Conservation (phyloP, 2,329 filamentous ascomycete genomes). For the Diaporthe nobilis region DNA sequence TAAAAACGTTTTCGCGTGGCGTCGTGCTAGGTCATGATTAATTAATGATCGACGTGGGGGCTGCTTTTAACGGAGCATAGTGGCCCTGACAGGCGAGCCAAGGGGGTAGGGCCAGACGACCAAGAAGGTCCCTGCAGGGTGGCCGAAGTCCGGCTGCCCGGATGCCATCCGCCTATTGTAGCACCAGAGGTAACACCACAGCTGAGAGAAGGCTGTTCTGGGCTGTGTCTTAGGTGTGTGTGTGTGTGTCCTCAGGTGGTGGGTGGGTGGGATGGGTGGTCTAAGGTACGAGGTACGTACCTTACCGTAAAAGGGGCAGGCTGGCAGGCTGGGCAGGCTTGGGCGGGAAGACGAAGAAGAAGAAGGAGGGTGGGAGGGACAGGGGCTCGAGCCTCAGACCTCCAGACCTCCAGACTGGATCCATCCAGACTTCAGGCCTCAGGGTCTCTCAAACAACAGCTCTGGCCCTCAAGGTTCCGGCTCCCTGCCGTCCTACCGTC, state of each 20-base stretch:
- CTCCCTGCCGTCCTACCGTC: neutral
- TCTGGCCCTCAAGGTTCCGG: neutral
- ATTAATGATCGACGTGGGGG: slow-evolving; percentile 34
- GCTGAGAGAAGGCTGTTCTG: neutral
- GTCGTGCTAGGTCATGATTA: slow-evolving; percentile 32
- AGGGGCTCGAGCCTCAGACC: slow-evolving; percentile 10
- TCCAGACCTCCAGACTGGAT: neutral
- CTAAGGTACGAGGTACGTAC: neutral
- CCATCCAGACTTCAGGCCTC: neutral
- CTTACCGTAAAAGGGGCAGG: neutral
- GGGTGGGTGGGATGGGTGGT: neutral
- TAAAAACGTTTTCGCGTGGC: slow-evolving; percentile 31
- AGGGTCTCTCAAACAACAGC: slow-evolving; percentile 11
- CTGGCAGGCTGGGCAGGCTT: neutral
- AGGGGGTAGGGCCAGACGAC: neutral
- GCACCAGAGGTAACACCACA: neutral
- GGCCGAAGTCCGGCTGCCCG: slow-evolving; percentile 17
- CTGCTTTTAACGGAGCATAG: slow-evolving; percentile 28
- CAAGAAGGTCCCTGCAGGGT: neutral
- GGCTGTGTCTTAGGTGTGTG: neutral
- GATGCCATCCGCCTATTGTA: slow-evolving; percentile 9
- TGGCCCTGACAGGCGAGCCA: slow-evolving; percentile 23
- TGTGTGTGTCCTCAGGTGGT: too few relatives aligned
- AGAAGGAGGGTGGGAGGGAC: neutral
- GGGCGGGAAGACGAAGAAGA: too few relatives aligned